phyloP scores from a whole-genome alignment of 192 early-diverging fungal genomes.

The Ramicandelaber brevisporus region DNA sequence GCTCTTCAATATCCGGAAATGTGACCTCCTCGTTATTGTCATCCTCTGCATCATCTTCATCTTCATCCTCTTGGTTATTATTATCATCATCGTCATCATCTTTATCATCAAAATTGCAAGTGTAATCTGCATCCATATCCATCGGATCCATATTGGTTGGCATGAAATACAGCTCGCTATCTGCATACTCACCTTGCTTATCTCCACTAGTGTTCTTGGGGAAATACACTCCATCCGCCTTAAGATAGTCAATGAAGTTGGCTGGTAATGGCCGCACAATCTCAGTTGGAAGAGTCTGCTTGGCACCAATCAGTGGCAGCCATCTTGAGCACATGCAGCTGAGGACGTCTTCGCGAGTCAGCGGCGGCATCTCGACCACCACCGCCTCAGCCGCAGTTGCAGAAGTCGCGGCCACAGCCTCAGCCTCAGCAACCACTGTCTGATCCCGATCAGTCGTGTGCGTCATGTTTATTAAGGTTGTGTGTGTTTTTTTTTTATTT shows the following conservation, averaged over 20 bases:
- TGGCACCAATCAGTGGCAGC: slow-evolving; percentile 41
- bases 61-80: slow-evolving; percentile 10
- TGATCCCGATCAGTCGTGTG: too few relatives aligned
- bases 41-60: slow-evolving; percentile 15
- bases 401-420: too few relatives aligned
- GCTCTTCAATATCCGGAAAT: slow-evolving; percentile 3
- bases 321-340: slow-evolving; percentile 56
- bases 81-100: slow-evolving; percentile 8
- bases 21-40: slow-evolving; percentile 2
- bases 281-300: slow-evolving; percentile 38
- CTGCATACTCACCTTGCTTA: slow-evolving; percentile 6
- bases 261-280: slow-evolving; percentile 40
- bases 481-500: too few relatives aligned
- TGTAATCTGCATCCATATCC: background rate
- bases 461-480: too few relatives aligned
- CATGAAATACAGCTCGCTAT: slow-evolving; percentile 1
- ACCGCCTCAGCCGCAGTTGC: too few relatives aligned
- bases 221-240: slow-evolving; percentile 63
- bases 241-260: slow-evolving; percentile 63
- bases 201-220: slow-evolving; percentile 43
- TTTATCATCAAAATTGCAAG: background rate
- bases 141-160: background rate
- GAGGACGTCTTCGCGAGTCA: slow-evolving; percentile 31
- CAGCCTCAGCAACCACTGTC: too few relatives aligned
- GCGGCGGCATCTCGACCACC: slow-evolving; percentile 23